Base-by-base conservation (phyloP, 208 protist genomes). In the Angomonas deanei region DNA sequence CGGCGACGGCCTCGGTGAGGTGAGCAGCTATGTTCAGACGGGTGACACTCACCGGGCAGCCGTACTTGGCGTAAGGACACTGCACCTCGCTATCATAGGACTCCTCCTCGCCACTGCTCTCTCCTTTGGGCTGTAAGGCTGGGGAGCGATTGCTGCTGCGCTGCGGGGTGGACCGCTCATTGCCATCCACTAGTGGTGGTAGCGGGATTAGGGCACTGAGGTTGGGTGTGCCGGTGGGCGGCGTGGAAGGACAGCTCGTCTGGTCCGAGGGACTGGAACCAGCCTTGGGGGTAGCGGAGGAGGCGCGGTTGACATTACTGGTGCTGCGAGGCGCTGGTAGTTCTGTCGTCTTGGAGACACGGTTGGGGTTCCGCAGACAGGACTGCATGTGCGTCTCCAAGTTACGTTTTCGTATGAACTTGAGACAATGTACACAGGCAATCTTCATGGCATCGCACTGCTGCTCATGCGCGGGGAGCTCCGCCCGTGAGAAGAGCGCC, bases 61-160 rank as follows among this genome's bases (percentile, higher is more conserved):
- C 86, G 55, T 86, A 92, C 28, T 77, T 65, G 10, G 78, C 67
- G 67, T 92, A 92, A 0, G 86, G 86, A 70, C 86, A 92, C 0
- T 76, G 47, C 19, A 71, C 59, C 31, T 38, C 28, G 15, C 15
- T 15, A n/a, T n/a, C n/a, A n/a, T n/a, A n/a, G 24, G 54, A 4
- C 10, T 24, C 32, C 31, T 55, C 60, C 8, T 68, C 61, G 21
- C 72, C 53, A 10, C 33, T 42, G n/a, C n/a, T n/a, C n/a, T n/a
- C n/a, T n/a, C n/a, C n/a, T n/a, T n/a, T n/a, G n/a, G n/a, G n/a
- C n/a, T n/a, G n/a, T 15, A 49, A 21, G 5, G n/a, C 42, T 21
- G 42, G 42, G n/a, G 42, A 49, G 42, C 42, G 42, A 3, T 21
- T 21, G 42, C n/a, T 3, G 42, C 42, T 49, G 42, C 2, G 42